These are phyloP conservation scores for Coemansia sp. DNA, from an alignment of 192 early-diverging fungal species.

Conservation along the genomic window DNA sequence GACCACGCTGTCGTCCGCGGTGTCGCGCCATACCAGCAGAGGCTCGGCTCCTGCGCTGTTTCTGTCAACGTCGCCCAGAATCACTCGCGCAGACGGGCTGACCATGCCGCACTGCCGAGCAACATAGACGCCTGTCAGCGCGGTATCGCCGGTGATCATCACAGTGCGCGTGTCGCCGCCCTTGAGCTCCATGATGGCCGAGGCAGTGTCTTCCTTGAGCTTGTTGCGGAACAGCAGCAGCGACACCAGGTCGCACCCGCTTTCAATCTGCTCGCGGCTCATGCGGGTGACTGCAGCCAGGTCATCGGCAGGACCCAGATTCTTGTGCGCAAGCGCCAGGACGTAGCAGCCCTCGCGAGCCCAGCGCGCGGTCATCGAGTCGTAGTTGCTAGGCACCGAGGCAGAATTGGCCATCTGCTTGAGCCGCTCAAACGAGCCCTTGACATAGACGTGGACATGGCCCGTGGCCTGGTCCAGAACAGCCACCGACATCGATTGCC, in stretches of 20 bases:
- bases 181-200: conserved; percentile 68
- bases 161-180: conserved; percentile 69
- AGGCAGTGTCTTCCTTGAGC: conserved; percentile 70
- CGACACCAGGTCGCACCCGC: conserved; percentile 56
- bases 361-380: conserved; percentile 57
- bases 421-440: conserved; percentile 80
- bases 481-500: conserved; percentile 73
- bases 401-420: conserved; percentile 49
- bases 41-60: not conserved
- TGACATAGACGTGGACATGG: conserved; percentile 67
- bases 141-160: conserved; percentile 86
- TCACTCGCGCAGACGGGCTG: conserved; percentile 47
- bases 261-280: conserved; percentile 66
- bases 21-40: conserved; percentile 61
- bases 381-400: conserved; percentile 62
- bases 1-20: conserved; percentile 56
- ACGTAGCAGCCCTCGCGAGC: conserved; percentile 80
- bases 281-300: conserved; percentile 43
- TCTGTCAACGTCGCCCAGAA: conserved; percentile 62
- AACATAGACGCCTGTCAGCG: conserved; percentile 72
- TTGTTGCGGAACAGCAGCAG: conserved; percentile 78
- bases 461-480: conserved; percentile 60
- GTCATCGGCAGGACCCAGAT: conserved; percentile 58
- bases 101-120: conserved; percentile 70
- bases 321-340: conserved; percentile 67